Conservation (phyloP, 163 green algal genomes). For the Chlorella variabilis region DNA sequence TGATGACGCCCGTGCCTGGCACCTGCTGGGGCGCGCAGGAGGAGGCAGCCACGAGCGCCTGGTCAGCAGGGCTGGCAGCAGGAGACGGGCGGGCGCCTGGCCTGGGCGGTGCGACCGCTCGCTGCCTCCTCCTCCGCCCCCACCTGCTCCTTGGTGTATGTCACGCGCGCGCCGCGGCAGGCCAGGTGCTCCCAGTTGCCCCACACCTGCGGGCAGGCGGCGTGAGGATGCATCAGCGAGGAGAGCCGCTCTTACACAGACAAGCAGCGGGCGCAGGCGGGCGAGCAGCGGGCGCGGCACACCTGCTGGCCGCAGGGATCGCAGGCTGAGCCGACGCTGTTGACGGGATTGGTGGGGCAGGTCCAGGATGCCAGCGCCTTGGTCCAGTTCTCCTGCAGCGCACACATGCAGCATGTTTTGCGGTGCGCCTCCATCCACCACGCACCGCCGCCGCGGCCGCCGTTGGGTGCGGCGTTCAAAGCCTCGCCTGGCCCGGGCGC, state of each 20-base stretch:
- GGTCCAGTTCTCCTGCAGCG: conserved; percentile 21
- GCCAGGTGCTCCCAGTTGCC: conserved; percentile 52
- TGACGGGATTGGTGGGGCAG: conserved; percentile 37
- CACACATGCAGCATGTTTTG: too few species aligned
- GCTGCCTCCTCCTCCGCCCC: too few species aligned
- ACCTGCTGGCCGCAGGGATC: conserved; percentile 38
- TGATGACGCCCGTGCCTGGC: conserved; percentile 34
- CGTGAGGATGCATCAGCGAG: too few species aligned
- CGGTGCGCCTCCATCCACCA: too few species aligned
- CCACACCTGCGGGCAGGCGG: conserved; percentile 31
- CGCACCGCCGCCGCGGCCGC: too few species aligned
- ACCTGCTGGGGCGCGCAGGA: neutral
- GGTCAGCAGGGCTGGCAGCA: too few species aligned
- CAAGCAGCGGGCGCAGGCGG: neutral
- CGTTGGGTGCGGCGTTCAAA: too few species aligned
- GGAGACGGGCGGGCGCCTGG: too few species aligned
- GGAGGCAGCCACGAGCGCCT: too few species aligned
- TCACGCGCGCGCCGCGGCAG: conserved; percentile 27
- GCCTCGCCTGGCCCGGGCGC: neutral
- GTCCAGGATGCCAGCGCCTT: conserved; percentile 46
- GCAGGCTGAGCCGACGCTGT: conserved; percentile 17
- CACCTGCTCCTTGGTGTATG: neutral
- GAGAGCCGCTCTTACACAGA: too few species aligned
- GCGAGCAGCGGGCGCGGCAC: neutral
- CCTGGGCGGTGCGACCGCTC: too few species aligned